Percentiles rank a stretch among this genome's conserved stretches.
phyloP scores from a whole-genome alignment of 148 eudicot genomes.

The Silene uniflora region DNA sequence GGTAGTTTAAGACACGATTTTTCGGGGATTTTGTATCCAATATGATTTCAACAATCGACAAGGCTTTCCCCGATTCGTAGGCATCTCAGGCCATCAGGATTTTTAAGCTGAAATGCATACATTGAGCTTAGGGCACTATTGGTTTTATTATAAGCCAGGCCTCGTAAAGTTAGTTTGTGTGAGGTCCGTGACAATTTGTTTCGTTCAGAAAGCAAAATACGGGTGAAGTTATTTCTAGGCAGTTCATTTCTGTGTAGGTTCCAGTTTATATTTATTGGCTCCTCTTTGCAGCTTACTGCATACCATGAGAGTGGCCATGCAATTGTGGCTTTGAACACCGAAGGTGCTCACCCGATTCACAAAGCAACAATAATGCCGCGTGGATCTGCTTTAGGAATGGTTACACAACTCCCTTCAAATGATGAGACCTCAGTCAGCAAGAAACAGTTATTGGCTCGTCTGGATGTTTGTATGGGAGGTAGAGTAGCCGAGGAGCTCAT shows the following conservation, averaged over 20 bases:
- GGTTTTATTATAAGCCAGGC: no score
- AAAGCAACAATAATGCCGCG: constrained; percentile 97
- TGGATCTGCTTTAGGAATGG: constrained; percentile 98
- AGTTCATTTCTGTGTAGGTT: neutral
- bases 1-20: no score
- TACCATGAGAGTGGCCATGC: constrained; percentile 99
- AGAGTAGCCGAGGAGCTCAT: constrained; percentile 97
- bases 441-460: constrained; percentile 90
- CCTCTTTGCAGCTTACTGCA: constrained; percentile 70
- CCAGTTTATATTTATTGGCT: neutral
- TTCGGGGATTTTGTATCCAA: no score
- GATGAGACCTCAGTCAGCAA: constrained; percentile 93
- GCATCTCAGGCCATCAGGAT: no score
- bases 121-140: no score
- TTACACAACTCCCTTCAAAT: constrained; percentile 85
- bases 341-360: constrained; percentile 95
- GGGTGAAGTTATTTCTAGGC: no score
- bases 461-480: constrained; percentile 99
- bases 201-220: no score
- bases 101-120: no score
- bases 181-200: no score
- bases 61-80: no score
- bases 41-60: no score
- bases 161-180: no score
- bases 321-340: constrained; percentile 82